phyloP scores from a whole-genome alignment of 768 basidiomycete species.

The Obba rivulosa region DNA sequence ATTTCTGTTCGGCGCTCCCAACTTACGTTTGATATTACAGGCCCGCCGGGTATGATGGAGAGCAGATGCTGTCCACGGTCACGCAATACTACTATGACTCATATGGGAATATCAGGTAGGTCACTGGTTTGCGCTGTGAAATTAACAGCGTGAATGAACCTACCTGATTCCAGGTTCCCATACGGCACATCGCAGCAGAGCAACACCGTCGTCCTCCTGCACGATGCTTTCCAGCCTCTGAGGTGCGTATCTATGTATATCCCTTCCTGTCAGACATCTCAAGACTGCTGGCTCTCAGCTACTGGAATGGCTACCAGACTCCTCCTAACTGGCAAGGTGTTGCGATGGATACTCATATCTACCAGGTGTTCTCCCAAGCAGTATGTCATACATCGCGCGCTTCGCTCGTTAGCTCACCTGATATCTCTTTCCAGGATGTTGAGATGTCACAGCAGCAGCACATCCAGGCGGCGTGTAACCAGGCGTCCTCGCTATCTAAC shows the following conservation, averaged over 20 bases:
- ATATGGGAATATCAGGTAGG: constrained; percentile 66
- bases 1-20: background rate
- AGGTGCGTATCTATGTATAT: constrained; percentile 13
- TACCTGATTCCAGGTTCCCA: constrained; percentile 38
- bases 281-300: constrained; percentile 26
- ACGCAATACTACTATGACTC: constrained; percentile 70
- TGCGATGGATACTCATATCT: constrained; percentile 75
- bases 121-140: constrained; percentile 1
- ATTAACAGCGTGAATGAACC: constrained; percentile 19
- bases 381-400: constrained; percentile 32
- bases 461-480: constrained; percentile 53
- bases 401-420: background rate
- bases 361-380: constrained; percentile 62
- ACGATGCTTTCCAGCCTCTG: constrained; percentile 77
- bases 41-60: constrained; percentile 66
- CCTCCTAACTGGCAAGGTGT: constrained; percentile 55
- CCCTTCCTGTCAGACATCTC: background rate
- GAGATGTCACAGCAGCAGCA: constrained; percentile 46
- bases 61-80: constrained; percentile 42
- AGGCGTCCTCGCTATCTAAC: constrained; percentile 37
- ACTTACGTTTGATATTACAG: constrained; percentile 28
- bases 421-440: constrained; percentile 32
- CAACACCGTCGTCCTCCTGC: constrained; percentile 61
- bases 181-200: constrained; percentile 38
- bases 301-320: constrained; percentile 62